phyloP scores from a whole-genome alignment of 352 stramenopile species.

The Phytophthora melonis region DNA sequence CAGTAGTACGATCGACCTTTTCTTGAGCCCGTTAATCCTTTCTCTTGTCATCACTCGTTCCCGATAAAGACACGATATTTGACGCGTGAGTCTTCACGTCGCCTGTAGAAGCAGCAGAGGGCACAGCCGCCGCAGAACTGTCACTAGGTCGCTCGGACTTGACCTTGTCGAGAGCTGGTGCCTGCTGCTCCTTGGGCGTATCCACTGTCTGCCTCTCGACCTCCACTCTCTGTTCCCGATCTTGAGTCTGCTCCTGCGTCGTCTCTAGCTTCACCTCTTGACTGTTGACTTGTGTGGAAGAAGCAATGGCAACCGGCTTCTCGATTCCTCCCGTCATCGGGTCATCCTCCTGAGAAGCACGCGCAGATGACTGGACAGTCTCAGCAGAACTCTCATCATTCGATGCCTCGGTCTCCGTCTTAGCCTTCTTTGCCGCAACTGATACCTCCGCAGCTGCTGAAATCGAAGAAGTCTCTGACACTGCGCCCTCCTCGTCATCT shows the following conservation, averaged over 20 bases:
- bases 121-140: conserved; percentile 2
- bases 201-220: conserved; percentile 6
- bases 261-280: conserved; percentile 25
- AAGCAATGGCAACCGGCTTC: conserved; percentile 5
- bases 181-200: conserved; percentile 3
- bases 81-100: conserved; percentile 15
- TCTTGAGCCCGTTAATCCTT: conserved; percentile 33
- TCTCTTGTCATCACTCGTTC: conserved; percentile 29
- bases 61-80: conserved; percentile 12
- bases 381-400: conserved; percentile 25
- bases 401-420: conserved; percentile 24
- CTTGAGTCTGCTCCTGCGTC: conserved; percentile 14
- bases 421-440: conserved; percentile 42
- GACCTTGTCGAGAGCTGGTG: conserved; percentile 12
- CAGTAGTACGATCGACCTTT: conserved; percentile 11
- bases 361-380: conserved; percentile 26
- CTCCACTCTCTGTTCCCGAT: conserved; percentile 8
- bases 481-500: conserved; percentile 33
- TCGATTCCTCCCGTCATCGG: conserved; percentile 32
- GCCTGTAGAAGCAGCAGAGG: conserved; percentile 8
- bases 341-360: conserved; percentile 37
- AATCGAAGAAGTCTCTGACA: conserved; percentile 16
- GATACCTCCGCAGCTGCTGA: conserved; percentile 17
- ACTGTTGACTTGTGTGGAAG: conserved; percentile 9
- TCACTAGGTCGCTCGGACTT: conserved; percentile 17